Evolutionary conservation across 371 early-diverging fungal genomes (phyloP).

Genomic region (Circinella umbellata): DNA sequence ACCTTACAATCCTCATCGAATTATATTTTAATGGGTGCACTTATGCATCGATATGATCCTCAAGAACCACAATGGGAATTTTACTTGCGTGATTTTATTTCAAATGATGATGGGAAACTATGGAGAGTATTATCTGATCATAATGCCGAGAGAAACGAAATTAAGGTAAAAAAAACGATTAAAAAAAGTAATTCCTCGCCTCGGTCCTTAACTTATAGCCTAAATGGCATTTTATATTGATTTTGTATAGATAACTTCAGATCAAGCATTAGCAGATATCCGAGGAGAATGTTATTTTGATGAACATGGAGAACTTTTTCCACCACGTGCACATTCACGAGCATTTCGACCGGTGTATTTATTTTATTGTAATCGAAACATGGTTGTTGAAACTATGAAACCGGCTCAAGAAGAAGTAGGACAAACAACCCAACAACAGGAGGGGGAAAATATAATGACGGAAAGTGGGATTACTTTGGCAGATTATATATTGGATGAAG

Average conservation of each 20-base stretch:
- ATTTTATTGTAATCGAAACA: constrained; percentile 39
- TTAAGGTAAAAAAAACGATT: constrained; percentile 12
- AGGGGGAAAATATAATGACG: not conserved
- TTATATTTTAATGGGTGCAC: constrained; percentile 42
- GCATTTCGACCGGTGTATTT: constrained; percentile 44
- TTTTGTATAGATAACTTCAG: constrained; percentile 15
- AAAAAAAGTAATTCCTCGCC: too few relatives aligned
- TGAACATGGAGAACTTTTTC: not conserved
- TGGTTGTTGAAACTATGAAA: constrained; percentile 7
- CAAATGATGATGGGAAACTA: constrained; percentile 26
- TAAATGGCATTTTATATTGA: too few relatives aligned
- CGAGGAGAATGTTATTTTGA: not conserved
- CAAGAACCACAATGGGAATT: constrained; percentile 35
- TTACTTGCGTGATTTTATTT: constrained; percentile 45
- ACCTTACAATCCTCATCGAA: constrained; percentile 21
- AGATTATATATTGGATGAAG: constrained; percentile 45
- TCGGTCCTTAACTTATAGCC: too few relatives aligned
- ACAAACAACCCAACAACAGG: not conserved
- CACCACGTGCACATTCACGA: constrained; percentile 13
- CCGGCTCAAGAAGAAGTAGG: not conserved
- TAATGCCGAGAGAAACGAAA: not conserved
- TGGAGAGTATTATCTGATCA: constrained; percentile 37
- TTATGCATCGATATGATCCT: constrained; percentile 38
- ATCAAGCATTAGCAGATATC: constrained; percentile 28
- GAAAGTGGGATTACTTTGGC: constrained; percentile 30